Evolutionary conservation across 2,329 filamentous ascomycete genomes (phyloP).

Genomic region (Fusarium guadeloupense): DNA sequence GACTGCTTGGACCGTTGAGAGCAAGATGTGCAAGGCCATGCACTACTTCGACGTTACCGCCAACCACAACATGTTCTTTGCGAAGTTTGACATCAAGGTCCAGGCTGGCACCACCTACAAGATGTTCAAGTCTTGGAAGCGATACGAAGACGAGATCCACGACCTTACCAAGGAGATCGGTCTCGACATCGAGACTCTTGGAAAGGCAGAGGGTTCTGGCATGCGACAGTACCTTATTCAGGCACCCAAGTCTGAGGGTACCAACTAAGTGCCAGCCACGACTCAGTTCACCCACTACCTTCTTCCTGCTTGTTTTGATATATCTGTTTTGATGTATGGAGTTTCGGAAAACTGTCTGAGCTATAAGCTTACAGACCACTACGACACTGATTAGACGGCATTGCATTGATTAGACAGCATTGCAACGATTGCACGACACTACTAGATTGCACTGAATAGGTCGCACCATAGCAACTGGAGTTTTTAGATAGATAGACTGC

Average conservation of each 20-base stretch:
- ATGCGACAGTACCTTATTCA: conserved; percentile 37
- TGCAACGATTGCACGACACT: too few species aligned
- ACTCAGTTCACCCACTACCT: rapidly evolving
- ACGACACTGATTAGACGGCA: too few species aligned
- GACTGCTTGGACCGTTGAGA: conserved; percentile 12
- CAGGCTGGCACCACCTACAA: conserved; percentile 13
- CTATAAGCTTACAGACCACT: neutral
- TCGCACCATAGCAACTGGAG: too few species aligned
- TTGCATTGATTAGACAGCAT: too few species aligned
- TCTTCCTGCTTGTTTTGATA: neutral
- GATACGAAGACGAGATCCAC: conserved; percentile 20
- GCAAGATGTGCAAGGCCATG: conserved; percentile 22
- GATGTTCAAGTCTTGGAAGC: conserved; percentile 43
- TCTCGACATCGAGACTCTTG: conserved; percentile 30
- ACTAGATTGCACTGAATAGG: too few species aligned
- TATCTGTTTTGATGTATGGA: neutral
- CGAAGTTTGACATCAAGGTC: neutral
- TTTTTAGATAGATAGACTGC: neutral
- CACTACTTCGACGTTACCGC: conserved; percentile 35
- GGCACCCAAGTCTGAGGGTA: neutral
- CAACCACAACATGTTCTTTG: conserved; percentile 21
- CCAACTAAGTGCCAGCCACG: rapidly evolving
- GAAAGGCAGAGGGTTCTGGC: conserved; percentile 30
- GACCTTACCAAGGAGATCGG: conserved; percentile 15
- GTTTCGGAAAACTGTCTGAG: conserved; percentile 1